Base-by-base conservation (phyloP, 306 rosid species). In the Cicer bijugum region DNA sequence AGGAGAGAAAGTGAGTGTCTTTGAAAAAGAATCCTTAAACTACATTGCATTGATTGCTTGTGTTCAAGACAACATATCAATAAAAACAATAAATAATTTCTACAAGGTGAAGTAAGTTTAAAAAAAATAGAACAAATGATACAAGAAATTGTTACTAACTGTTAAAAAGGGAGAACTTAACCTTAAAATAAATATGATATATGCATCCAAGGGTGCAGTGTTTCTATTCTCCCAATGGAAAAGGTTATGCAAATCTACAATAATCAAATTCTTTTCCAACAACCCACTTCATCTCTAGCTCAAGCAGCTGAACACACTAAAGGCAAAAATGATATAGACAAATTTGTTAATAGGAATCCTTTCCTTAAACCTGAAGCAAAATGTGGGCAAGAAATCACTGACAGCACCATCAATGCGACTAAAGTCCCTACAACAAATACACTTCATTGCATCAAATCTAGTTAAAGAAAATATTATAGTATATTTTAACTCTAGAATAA, bases 371-470 rank as follows among this genome's bases (percentile, higher is more conserved):
- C 50, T 55, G 35, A 63, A 28, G 57, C 42, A 16, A 61, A 61
- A 58, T 67, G 10, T 43, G 35, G 17, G 42, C 51, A 59, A 74
- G 28, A 14, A 12, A 43, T 52, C 45, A 35, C 12, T 39, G 50
- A 75, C 28, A 14, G n/a, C 58, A 50, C 76, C 75, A 50, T 69
- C 42, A 23, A 62, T 40, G 44, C 61, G 37, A 70, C 64, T 59
- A 23, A 37, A 67, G 58, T 58, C 68, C 83, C 83, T 80, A 67
- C 80, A 74, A 59, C 43, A 75, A 61, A 69, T 52, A 60, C 69
- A 52, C 2, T 45, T 23, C 71, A 6, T 19, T 63, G 12, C 39
- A 62, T 70, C 12, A 53, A 69, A 45, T 58, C 20, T 28, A 15
- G 61, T 51, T 23, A 1, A 57, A 42, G 51, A 64, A 50, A 12